Conservation (phyloP, 2,329 filamentous ascomycete species). For the Botrytis fragariae region DNA sequence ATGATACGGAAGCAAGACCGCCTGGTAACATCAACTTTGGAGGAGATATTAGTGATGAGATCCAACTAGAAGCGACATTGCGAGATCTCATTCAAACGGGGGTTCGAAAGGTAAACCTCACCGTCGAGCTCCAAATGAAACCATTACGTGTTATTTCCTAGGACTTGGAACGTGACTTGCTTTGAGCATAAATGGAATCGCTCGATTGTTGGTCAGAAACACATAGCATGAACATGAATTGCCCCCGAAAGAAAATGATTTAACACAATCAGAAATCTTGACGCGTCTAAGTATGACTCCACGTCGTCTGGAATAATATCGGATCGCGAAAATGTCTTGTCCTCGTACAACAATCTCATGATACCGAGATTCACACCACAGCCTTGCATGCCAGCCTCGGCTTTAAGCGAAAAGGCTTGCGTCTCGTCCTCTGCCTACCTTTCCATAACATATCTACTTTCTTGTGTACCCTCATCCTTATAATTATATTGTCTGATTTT, state of each 20-base stretch:
- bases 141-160: background rate
- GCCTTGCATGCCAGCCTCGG: conserved; percentile 15
- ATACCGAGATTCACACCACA: background rate
- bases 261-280: background rate
- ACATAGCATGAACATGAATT: background rate
- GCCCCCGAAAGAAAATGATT: background rate
- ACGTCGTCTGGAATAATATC: background rate
- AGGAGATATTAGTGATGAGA: background rate
- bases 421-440: conserved; percentile 4
- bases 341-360: background rate
- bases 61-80: background rate
- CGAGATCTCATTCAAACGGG: background rate
- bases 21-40: background rate
- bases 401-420: conserved; percentile 18
- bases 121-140: background rate
- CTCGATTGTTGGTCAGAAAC: background rate
- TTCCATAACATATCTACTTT: background rate
- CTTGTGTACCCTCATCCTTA: background rate
- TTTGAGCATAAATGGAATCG: background rate
- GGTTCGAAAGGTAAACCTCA: background rate
- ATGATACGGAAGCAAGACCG: background rate
- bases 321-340: background rate
- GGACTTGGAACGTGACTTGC: background rate
- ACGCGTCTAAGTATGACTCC: no score
- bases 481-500: background rate